A percentile compares a stretch with the other conserved stretches of the same genome.
phyloP scores from a whole-genome alignment of 345 rosid genomes.

The Syzygium grande region DNA sequence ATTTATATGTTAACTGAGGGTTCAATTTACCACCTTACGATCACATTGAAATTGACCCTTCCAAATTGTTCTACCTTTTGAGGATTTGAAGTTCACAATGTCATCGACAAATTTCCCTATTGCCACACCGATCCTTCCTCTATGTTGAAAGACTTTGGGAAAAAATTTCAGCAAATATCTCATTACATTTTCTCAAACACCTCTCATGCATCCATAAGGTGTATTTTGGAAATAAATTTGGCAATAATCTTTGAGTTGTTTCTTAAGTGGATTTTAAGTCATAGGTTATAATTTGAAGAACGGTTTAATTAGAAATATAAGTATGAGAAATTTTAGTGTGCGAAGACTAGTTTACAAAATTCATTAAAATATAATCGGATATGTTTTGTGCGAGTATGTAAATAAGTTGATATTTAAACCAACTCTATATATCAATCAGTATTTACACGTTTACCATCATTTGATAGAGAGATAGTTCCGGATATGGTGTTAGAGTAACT shows the following conservation, averaged over 20 bases:
- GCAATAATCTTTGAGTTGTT: neutral
- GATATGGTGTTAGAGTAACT: too few species aligned
- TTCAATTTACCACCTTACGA: neutral
- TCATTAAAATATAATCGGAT: neutral
- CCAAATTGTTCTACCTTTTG: neutral
- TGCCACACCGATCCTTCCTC: neutral
- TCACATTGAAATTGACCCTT: neutral
- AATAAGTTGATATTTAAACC: neutral
- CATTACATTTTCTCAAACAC: neutral
- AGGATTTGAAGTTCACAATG: neutral
- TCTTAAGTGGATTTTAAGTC: neutral
- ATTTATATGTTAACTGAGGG: neutral
- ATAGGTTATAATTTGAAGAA: neutral
- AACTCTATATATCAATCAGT: neutral
- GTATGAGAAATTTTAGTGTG: neutral
- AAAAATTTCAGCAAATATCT: neutral
- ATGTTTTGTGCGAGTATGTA: neutral
- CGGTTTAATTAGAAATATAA: neutral
- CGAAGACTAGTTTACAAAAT: neutral
- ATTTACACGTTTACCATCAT: neutral
- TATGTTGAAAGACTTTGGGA: neutral
- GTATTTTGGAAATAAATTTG: neutral
- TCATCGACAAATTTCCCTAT: neutral
- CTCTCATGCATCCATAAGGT: neutral
- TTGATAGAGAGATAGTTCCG: too few species aligned